A percentile compares a stretch with the other conserved stretches of the same genome.
phyloP scores from a whole-genome alignment of 2,329 filamentous ascomycete species.

The Epichloe elymi region DNA sequence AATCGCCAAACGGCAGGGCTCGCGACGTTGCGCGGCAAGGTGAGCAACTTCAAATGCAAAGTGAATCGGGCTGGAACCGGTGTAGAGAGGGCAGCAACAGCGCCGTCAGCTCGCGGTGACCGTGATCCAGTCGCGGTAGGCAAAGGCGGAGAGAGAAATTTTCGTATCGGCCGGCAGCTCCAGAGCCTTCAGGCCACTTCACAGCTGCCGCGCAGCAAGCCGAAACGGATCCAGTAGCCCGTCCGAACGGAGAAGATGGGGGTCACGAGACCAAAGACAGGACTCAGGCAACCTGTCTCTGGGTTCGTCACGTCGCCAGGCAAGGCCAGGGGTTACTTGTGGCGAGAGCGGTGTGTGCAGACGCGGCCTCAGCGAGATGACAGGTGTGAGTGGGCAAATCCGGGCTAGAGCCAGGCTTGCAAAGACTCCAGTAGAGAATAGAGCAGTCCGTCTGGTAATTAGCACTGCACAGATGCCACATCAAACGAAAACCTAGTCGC shows the following conservation, averaged over 20 bases:
- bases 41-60: not conserved
- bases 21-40: not conserved
- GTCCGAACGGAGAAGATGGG: conserved; percentile 5
- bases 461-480: conserved; percentile 1
- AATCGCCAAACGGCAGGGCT: not conserved
- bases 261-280: conserved; percentile 5
- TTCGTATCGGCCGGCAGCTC: conserved; percentile 15
- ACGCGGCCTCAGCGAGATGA: not conserved
- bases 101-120: conserved; percentile 8
- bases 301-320: not conserved
- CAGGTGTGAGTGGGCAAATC: conserved; percentile 5
- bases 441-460: not conserved
- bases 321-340: conserved; percentile 1
- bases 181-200: conserved; percentile 7
- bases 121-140: conserved; percentile 9
- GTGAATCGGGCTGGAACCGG: not conserved
- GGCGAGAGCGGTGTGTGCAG: not conserved
- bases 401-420: conserved; percentile 2
- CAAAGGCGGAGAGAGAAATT: conserved; percentile 19
- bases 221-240: conserved; percentile 3
- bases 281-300: not conserved
- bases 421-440: not conserved
- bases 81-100: not conserved
- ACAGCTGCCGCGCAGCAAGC: conserved; percentile 5
- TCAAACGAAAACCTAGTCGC: not conserved